Evolutionary conservation across 192 early-diverging fungal species (phyloP).

Genomic region (Entomortierella parvispora): DNA sequence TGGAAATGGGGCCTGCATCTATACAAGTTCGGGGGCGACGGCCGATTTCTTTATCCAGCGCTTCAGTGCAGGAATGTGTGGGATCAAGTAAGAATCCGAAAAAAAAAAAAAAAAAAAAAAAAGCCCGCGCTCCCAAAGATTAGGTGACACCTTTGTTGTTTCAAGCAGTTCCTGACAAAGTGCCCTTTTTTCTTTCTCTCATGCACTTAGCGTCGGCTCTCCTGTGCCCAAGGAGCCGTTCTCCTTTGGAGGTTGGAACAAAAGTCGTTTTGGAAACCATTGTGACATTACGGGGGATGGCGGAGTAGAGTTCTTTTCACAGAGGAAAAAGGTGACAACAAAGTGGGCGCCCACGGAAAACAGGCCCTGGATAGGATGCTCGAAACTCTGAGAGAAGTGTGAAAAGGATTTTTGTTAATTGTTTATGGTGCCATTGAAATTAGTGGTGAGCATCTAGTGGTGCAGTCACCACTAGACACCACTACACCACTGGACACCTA

Average conservation of each 20-base stretch:
- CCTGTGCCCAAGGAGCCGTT: conserved; percentile 74
- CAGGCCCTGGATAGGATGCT: conserved; percentile 70
- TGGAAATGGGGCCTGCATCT: conserved; percentile 80
- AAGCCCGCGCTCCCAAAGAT: neutral
- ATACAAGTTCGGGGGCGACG: conserved; percentile 67
- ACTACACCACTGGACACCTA: too few relatives aligned
- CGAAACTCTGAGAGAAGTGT: too few relatives aligned
- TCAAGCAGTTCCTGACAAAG: too few relatives aligned
- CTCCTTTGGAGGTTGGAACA: conserved; percentile 82
- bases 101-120: neutral
- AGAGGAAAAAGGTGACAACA: conserved; percentile 79
- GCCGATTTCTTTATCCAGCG: conserved; percentile 75
- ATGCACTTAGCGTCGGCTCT: conserved; percentile 23
- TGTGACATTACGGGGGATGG: conserved; percentile 79
- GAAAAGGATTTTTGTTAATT: too few relatives aligned
- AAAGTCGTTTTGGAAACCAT: conserved; percentile 71
- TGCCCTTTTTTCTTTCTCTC: neutral
- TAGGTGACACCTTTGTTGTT: neutral
- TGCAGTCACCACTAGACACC: too few relatives aligned
- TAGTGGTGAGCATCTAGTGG: too few relatives aligned
- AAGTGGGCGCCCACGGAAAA: conserved; percentile 76
- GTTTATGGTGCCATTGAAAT: too few relatives aligned
- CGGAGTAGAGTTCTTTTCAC: conserved; percentile 81
- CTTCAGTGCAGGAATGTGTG: conserved; percentile 82
- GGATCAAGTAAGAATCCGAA: conserved; percentile 67